Base-by-base conservation (phyloP, 2,329 filamentous ascomycete genomes). In the Fusarium miscanthi region DNA sequence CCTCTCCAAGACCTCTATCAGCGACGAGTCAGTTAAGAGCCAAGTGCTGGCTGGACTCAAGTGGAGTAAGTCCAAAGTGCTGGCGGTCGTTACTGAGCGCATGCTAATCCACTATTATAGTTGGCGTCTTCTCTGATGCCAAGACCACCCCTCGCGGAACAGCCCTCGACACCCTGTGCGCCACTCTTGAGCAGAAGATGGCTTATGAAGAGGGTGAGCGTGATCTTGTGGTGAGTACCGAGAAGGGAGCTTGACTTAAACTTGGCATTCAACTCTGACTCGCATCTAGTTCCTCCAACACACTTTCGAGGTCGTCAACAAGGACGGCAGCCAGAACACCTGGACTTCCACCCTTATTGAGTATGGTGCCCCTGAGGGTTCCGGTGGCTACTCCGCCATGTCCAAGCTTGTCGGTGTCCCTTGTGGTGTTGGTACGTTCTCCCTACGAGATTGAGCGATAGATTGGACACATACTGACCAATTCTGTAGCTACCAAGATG, bases 381-480 rank as follows among this genome's bases (percentile, higher is more conserved):
- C 92, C 59, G 87, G 89, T 75, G 93, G 92, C 40, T 97, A 95
- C 85, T 92, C 88, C 8, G 90, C 93, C 75, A 97, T 97, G 94
- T 93, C 93, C 49, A 92, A 91, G 82, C 83, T 94, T 46, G 94
- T 97, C 61, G 93, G 93, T 79, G 87, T 94, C 8, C 92, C 93
- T 9, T 85, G 83, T 66, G 83, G 80, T 54, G 82, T 84, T 17
- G 66, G 66, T 69, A 69, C 12, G 66, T 69, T 40, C n/a, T 6
- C n/a, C 27, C n/a, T 11, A 8, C 14, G 27, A 11, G 21, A n/a
- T 33, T 52, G 37, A 2, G 8, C 4, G 12, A 9, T 27, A 8
- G 6, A 13, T 5, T 5, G 38, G 6, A 30, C 11, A 14, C 9
- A 64, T 59, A 25, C 58, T 69, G n/a, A 69, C 51, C 37, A 9